Evolutionary conservation across 2,329 filamentous ascomycete genomes (phyloP).

Genomic region (Penicillium occitanis): DNA sequence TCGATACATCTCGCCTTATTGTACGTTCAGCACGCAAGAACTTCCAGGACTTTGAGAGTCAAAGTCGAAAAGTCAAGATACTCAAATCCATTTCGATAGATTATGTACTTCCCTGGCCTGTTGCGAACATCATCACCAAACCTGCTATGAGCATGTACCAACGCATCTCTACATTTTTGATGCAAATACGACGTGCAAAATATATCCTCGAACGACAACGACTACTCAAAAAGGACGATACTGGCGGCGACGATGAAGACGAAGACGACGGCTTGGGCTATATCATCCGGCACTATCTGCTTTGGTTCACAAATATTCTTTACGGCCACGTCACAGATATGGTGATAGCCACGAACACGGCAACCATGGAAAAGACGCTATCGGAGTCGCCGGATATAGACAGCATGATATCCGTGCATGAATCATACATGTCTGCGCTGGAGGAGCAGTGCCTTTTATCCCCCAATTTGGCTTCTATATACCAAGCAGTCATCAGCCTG

Average conservation of each 20-base stretch:
- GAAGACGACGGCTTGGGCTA: conserved; percentile 40
- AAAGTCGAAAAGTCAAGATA: conserved; percentile 60
- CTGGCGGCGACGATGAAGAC: conserved; percentile 35
- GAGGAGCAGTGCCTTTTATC: conserved; percentile 70
- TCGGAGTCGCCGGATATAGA: conserved; percentile 70
- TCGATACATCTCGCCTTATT: conserved; percentile 64
- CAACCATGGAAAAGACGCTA: conserved; percentile 59
- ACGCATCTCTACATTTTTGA: conserved; percentile 68
- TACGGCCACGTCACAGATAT: conserved; percentile 74
- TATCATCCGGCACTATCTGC: conserved; percentile 63
- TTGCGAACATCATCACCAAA: conserved; percentile 70
- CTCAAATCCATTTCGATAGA: conserved; percentile 64
- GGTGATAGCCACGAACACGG: conserved; percentile 63
- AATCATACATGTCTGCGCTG: conserved; percentile 61
- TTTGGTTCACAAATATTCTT: conserved; percentile 75
- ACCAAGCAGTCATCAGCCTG: conserved; percentile 69
- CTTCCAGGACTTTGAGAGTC: conserved; percentile 47
- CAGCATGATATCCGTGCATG: conserved; percentile 72
- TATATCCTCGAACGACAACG: conserved; percentile 61
- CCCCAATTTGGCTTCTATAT: conserved; percentile 66
- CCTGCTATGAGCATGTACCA: conserved; percentile 67
- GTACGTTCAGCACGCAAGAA: conserved; percentile 52
- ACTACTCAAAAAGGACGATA: conserved; percentile 37
- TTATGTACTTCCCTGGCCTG: conserved; percentile 66
- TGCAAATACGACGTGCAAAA: conserved; percentile 73